These are phyloP conservation scores for Suillus subaureus DNA, from an alignment of 768 basidiomycete species.

Conservation along the genomic window DNA sequence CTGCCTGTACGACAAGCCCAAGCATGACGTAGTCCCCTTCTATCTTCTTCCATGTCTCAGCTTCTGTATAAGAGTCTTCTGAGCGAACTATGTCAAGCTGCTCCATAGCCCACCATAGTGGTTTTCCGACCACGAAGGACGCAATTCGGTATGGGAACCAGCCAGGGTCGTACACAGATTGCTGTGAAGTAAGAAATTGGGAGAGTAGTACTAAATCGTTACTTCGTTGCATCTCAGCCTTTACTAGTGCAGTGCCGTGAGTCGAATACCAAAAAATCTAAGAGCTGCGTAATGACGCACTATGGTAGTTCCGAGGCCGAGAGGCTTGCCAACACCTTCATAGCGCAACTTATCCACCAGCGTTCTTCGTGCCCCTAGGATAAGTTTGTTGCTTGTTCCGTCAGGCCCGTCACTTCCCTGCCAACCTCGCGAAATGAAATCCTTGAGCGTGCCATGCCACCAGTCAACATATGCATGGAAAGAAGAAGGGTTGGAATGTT, in stretches of 20 bases:
- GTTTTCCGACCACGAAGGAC: slow-evolving; percentile 71
- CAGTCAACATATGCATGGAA: slow-evolving; percentile 82
- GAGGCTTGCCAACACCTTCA: slow-evolving; percentile 74
- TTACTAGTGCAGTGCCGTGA: slow-evolving; percentile 49
- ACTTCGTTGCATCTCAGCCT: slow-evolving; percentile 64
- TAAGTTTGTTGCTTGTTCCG: slow-evolving; percentile 48
- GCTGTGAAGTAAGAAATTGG: slow-evolving; percentile 55
- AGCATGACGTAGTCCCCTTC: slow-evolving; percentile 78
- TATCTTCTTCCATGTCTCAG: slow-evolving; percentile 53
- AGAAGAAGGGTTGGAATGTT: slow-evolving; percentile 80
- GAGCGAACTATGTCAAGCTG: slow-evolving; percentile 70
- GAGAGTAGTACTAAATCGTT: slow-evolving; percentile 48
- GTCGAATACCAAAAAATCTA: slow-evolving; percentile 12
- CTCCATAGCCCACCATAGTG: slow-evolving; percentile 86
- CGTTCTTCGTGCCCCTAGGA: slow-evolving; percentile 55
- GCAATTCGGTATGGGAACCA: slow-evolving; percentile 73
- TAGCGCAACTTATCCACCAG: slow-evolving; percentile 63
- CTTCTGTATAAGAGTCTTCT: slow-evolving; percentile 54
- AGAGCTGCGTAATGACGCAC: slow-evolving; percentile 49
- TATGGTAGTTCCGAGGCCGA: slow-evolving; percentile 69
- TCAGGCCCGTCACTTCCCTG: slow-evolving; percentile 33
- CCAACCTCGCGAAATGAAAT: slow-evolving; percentile 58
- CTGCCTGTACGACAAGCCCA: slow-evolving; percentile 64
- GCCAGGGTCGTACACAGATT: slow-evolving; percentile 68
- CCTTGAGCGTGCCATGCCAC: slow-evolving; percentile 78